Evolutionary conservation across 2,329 filamentous ascomycete species (phyloP), one percentile per base, ranked within the genome.

Genomic region (Alternaria brassicae): DNA sequence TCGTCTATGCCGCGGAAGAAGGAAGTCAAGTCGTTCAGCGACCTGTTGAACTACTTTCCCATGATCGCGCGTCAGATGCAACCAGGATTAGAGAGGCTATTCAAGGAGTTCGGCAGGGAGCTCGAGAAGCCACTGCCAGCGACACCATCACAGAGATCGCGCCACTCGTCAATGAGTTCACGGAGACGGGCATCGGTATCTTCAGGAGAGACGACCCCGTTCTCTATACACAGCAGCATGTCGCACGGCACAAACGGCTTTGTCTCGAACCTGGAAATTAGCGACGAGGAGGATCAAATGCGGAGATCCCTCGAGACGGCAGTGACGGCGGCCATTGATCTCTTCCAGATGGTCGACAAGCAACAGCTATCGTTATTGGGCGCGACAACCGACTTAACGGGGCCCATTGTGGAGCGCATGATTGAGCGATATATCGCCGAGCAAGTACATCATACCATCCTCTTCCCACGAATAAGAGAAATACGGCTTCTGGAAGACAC

Each of bases 31-130:
- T 92, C 87, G 32, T 99, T 99, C 74, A 89, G 90, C 61, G 95
- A 98, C 65, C 84, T 99, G 13, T 84, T 99, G 40, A 91, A 91
- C 67, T 88, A 93, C 69, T 99, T 98, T 67, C 95, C 95, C 1
- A 91, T 96, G 86, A 98, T 99, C 69, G 93, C 93, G 23, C 87
- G 92, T 60, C 95, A 99, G 78, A 97, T 99, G 93, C 93, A 97
- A 69, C 87, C 90, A 2, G 95, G 95, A 0, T 80, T 99, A 32
- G 94, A 99, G 72, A 89, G 89, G 71, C 81, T 98, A 25, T 97
- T 98, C 73, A 88, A 90, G 61, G 93, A 98, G 69, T 98, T 99
- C 75, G 89, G 88, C 6, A 87, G 87, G 42, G 91, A 94, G 54
- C 89, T 97, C 66, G 91, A 96, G 65, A 93, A 91, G 71, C 92